Percentiles rank a stretch among this genome's conserved stretches.
phyloP scores from a whole-genome alignment of 164 flowering plant species.

The Cinnamomum micranthum region DNA sequence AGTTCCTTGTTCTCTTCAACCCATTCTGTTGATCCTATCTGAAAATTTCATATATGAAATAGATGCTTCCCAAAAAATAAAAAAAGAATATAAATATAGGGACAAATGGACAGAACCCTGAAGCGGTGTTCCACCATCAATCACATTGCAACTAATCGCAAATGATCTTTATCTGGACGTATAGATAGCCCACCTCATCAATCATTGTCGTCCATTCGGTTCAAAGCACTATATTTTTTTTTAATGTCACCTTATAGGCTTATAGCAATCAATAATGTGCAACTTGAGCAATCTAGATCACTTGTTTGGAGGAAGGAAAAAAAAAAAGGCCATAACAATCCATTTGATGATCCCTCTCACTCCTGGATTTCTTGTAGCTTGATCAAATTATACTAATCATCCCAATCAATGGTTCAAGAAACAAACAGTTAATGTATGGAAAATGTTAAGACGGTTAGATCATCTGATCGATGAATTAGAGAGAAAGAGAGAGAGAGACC shows the following conservation, averaged over 20 bases:
- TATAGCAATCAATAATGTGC: neutral
- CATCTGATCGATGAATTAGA: neutral
- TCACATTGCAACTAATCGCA: neutral
- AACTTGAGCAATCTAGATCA: neutral
- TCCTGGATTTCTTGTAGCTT: neutral
- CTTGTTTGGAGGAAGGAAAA: no score
- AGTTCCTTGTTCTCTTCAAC: constrained; percentile 77
- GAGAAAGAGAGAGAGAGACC: constrained; percentile 35
- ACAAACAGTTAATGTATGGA: no score
- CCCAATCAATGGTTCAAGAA: neutral
- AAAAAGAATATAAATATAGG: neutral
- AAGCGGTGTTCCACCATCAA: no score
- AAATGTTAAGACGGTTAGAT: neutral
- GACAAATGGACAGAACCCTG: neutral
- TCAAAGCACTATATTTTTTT: neutral
- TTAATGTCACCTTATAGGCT: neutral
- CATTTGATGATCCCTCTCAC: neutral
- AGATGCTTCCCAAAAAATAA: neutral
- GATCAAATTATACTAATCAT: no score
- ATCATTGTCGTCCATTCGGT: neutral
- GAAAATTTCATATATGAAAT: constrained; percentile 8
- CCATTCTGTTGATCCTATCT: constrained; percentile 85
- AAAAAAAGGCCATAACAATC: neutral
- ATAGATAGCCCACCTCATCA: neutral
- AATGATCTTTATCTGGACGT: neutral